Percentiles rank a stretch among this genome's conserved stretches.
phyloP scores from a whole-genome alignment of 495 filamentous ascomycete genomes.

The Lasiosphaeria miniovina region DNA sequence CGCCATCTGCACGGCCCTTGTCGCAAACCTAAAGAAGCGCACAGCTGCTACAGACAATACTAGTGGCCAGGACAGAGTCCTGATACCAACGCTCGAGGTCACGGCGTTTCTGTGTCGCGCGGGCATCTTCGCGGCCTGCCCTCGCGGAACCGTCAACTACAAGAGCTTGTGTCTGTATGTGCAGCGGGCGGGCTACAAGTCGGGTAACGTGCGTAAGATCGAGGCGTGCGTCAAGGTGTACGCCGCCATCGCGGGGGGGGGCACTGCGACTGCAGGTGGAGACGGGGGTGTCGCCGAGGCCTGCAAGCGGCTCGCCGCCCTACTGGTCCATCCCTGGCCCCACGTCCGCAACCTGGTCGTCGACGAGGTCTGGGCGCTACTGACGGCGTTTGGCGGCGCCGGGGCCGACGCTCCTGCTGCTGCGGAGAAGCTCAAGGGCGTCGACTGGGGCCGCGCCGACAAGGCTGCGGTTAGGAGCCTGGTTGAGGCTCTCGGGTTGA shows the following conservation, averaged over 20 bases:
- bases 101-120: conserved; percentile 69
- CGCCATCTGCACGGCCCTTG: conserved; percentile 33
- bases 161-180: conserved; percentile 62
- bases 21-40: conserved; percentile 35
- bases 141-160: conserved; percentile 24
- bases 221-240: conserved; percentile 77
- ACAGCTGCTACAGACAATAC: conserved; percentile 8
- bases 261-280: conserved; percentile 6
- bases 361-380: conserved; percentile 46
- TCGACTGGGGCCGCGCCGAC: conserved; percentile 44
- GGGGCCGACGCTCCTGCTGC: conserved; percentile 7
- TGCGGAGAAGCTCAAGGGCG: conserved; percentile 30
- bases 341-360: conserved; percentile 41
- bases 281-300: conserved; percentile 33
- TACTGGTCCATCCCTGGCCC: conserved; percentile 49
- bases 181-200: conserved; percentile 80
- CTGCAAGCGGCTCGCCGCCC: conserved; percentile 41
- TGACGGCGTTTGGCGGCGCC: conserved; percentile 11
- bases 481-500: conserved; percentile 26
- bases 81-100: conserved; percentile 73
- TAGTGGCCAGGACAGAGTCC: conserved; percentile 59
- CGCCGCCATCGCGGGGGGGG: conserved; percentile 52
- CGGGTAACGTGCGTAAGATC: conserved; percentile 71
- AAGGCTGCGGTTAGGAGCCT: conserved; percentile 32
- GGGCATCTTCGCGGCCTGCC: conserved; percentile 36